A percentile compares a stretch with the other conserved stretches of the same genome.
phyloP scores from a whole-genome alignment of 352 stramenopile species.

The Thraustochytrium sp. region DNA sequence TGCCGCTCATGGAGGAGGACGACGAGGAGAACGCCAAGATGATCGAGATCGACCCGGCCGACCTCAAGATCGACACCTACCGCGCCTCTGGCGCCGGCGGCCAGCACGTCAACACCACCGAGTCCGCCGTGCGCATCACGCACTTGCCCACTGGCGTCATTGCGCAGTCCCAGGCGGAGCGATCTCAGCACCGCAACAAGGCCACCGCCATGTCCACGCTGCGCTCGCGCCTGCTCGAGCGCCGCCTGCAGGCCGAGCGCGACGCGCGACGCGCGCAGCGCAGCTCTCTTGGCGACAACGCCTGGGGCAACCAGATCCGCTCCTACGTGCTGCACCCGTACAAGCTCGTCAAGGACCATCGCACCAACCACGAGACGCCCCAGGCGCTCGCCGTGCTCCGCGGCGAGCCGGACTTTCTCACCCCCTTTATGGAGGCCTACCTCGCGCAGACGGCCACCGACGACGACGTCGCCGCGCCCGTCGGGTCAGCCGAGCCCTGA shows the following conservation, averaged over 20 bases:
- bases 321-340: constrained; percentile 96
- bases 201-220: constrained; percentile 95
- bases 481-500: too few relatives aligned
- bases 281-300: constrained; percentile 18
- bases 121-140: constrained; percentile 91
- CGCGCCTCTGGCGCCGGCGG: constrained; percentile 87
- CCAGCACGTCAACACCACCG: constrained; percentile 99
- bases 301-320: constrained; percentile 78
- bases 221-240: constrained; percentile 86
- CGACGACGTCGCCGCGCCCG: too few relatives aligned
- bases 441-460: neutral
- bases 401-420: constrained; percentile 67
- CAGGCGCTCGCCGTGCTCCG: constrained; percentile 80
- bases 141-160: constrained; percentile 93
- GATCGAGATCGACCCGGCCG: constrained; percentile 82
- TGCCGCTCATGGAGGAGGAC: constrained; percentile 36
- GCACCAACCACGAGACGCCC: constrained; percentile 77
- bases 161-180: constrained; percentile 78
- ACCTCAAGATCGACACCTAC: constrained; percentile 96
- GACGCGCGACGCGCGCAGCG: constrained; percentile 40
- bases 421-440: constrained; percentile 23
- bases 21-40: constrained; percentile 51
- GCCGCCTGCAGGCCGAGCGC: constrained; percentile 58
- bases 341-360: constrained; percentile 94
- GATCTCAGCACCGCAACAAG: constrained; percentile 96